A percentile compares a stretch with the other conserved stretches of the same genome.
These are phyloP conservation scores for Crithidia expoeki DNA, from an alignment of 208 protist species.

Conservation along the genomic window DNA sequence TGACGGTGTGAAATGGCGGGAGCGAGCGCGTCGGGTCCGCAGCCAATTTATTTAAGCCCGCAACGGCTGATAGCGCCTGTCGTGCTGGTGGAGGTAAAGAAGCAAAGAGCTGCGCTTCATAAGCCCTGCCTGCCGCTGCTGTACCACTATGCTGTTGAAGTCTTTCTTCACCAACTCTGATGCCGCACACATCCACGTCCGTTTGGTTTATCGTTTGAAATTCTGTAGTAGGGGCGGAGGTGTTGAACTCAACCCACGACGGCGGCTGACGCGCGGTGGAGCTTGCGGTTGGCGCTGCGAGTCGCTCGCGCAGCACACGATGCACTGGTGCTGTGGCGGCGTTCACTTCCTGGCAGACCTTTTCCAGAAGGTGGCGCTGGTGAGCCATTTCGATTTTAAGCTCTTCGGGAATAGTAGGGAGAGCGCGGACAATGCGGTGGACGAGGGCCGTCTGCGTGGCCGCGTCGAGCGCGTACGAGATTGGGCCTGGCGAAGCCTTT, in stretches of 20 bases:
- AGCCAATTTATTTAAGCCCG: slow-evolving; percentile 24
- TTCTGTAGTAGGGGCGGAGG: not conserved
- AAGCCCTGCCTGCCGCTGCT: not conserved
- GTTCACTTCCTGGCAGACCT: slow-evolving; percentile 35
- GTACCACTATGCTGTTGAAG: not conserved
- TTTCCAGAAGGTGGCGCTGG: slow-evolving; percentile 63
- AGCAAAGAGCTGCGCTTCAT: slow-evolving; percentile 4
- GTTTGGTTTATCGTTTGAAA: too few species aligned
- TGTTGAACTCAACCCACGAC: slow-evolving; percentile 16
- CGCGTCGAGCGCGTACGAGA: slow-evolving; percentile 15
- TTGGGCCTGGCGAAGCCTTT: too few species aligned
- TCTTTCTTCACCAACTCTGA: too few species aligned
- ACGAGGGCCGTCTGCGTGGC: slow-evolving; percentile 33
- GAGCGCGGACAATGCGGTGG: slow-evolving; percentile 23
- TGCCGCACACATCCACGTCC: too few species aligned
- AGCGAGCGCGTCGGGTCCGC: slow-evolving; percentile 32
- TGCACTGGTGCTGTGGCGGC: slow-evolving; percentile 11
- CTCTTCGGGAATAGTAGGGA: slow-evolving; percentile 42
- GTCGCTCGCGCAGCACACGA: not conserved
- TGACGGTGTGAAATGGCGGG: slow-evolving; percentile 51
- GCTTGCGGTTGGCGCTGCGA: too few species aligned
- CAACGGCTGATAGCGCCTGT: slow-evolving; percentile 10
- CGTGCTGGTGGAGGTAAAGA: slow-evolving; percentile 28
- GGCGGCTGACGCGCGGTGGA: slow-evolving; percentile 11
- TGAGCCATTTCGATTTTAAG: slow-evolving; percentile 52